Evolutionary conservation across 805 yeast genomes (phyloP).

Genomic region (Schwanniomyces sp.): DNA sequence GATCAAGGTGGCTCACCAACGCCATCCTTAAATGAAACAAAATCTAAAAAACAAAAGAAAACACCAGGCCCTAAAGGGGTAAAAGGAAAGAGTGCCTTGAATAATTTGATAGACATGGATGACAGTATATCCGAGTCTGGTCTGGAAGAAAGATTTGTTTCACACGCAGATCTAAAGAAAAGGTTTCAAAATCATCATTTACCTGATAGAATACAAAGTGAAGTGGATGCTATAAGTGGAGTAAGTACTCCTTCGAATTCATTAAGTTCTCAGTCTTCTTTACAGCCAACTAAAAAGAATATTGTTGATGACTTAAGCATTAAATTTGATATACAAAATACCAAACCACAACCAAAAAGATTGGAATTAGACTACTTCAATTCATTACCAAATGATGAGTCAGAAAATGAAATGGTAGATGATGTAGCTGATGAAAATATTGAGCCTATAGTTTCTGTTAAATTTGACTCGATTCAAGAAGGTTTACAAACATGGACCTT

Average conservation of each 20-base stretch:
- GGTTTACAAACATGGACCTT: conserved; percentile 75
- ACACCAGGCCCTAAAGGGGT: neutral
- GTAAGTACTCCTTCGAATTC: conserved; percentile 2
- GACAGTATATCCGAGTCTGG: neutral
- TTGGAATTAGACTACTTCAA: conserved; percentile 8
- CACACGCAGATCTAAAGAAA: conserved; percentile 6
- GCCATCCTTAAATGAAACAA: neutral
- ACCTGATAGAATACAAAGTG: conserved; percentile 21
- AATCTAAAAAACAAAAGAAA: neutral
- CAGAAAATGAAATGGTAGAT: neutral
- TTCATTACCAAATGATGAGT: neutral
- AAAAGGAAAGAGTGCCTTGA: conserved; percentile 1
- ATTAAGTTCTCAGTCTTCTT: neutral
- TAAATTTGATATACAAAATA: conserved; percentile 31
- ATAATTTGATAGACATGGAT: neutral
- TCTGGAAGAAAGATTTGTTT: neutral
- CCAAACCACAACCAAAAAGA: conserved; percentile 21
- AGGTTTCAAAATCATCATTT: conserved; percentile 33
- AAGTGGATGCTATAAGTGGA: conserved; percentile 9
- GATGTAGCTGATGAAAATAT: neutral
- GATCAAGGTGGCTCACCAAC: conserved; percentile 2
- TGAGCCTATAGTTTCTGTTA: neutral
- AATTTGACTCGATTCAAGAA: conserved; percentile 30
- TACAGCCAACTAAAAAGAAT: conserved; percentile 29
- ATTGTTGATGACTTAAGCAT: conserved; percentile 29